These are phyloP conservation scores for Fusarium heterosporum DNA, from an alignment of 2,329 filamentous ascomycete species.

Conservation along the genomic window DNA sequence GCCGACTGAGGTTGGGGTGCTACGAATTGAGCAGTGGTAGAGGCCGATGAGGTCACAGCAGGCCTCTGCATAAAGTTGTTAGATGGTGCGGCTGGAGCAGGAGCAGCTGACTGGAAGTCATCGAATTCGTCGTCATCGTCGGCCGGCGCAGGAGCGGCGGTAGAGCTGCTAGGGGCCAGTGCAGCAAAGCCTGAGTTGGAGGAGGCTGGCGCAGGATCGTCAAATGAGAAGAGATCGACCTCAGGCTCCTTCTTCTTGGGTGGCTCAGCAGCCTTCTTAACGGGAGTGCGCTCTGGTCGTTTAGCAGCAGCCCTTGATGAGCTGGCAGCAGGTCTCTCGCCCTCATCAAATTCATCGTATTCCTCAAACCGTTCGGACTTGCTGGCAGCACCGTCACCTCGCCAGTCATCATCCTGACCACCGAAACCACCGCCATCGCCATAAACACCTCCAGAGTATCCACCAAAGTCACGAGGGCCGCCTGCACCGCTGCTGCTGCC, in stretches of 20 bases:
- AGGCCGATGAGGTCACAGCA: constrained; percentile 63
- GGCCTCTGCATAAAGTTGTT: constrained; percentile 55
- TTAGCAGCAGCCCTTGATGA: constrained; percentile 58
- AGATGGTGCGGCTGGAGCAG: constrained; percentile 62
- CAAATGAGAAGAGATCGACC: constrained; percentile 91
- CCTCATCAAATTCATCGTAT: constrained; percentile 96
- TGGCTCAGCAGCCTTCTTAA: constrained; percentile 66
- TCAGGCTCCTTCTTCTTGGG: constrained; percentile 89
- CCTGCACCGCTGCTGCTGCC: constrained; percentile 35
- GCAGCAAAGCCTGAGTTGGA: constrained; percentile 62
- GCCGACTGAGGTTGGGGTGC: constrained; percentile 88
- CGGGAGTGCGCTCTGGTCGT: constrained; percentile 49
- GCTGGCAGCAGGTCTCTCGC: constrained; percentile 59
- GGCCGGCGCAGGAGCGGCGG: constrained; percentile 49
- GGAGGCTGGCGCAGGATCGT: constrained; percentile 73
- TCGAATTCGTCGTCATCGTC: constrained; percentile 90
- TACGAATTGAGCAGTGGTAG: constrained; percentile 75
- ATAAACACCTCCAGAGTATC: constrained; percentile 80
- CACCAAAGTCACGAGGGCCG: constrained; percentile 60
- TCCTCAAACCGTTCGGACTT: constrained; percentile 88
- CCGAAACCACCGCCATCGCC: constrained; percentile 97
- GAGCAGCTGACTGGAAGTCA: constrained; percentile 91
- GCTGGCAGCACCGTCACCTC: constrained; percentile 63
- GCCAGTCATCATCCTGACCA: constrained; percentile 78
- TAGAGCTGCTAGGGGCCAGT: constrained; percentile 50